These are phyloP conservation scores for Rhodotorula glutinis DNA, from an alignment of 1,284 basidiomycete species.

Conservation along the genomic window DNA sequence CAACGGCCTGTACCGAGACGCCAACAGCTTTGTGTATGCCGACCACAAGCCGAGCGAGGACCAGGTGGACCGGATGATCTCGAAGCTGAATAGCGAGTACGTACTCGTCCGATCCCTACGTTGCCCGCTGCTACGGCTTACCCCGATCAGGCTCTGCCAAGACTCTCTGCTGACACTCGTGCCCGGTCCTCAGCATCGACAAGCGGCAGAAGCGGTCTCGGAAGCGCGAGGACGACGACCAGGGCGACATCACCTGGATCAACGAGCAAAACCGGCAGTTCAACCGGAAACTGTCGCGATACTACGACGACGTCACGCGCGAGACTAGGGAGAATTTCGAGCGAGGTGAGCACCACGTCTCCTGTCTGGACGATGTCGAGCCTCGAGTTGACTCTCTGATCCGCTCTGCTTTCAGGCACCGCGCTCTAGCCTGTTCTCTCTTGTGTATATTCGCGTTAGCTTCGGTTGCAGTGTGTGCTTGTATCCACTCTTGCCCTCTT, in stretches of 20 bases:
- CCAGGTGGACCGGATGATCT: constrained; percentile 85
- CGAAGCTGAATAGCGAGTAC: constrained; percentile 89
- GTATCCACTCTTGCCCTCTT: neutral
- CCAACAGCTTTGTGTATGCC: constrained; percentile 74
- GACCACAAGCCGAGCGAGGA: constrained; percentile 92
- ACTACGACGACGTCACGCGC: constrained; percentile 76
- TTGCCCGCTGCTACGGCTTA: too few species aligned
- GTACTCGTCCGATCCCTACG: constrained; percentile 48
- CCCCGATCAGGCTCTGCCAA: too few species aligned
- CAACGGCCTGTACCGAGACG: constrained; percentile 73
- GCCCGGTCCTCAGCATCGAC: constrained; percentile 60
- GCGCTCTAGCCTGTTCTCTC: neutral
- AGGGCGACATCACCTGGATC: constrained; percentile 97
- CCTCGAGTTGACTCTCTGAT: neutral
- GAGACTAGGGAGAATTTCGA: constrained; percentile 95
- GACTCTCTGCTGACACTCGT: too few species aligned
- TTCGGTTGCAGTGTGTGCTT: neutral
- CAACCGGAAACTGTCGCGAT: constrained; percentile 98
- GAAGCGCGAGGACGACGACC: constrained; percentile 81
- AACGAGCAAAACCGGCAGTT: constrained; percentile 98
- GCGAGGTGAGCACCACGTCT: constrained; percentile 63
- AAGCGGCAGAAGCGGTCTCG: constrained; percentile 82
- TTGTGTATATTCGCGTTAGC: neutral
- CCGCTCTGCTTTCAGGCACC: neutral
- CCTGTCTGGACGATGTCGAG: neutral